These are phyloP conservation scores for Fusarium paranaense DNA, from an alignment of 2,329 filamentous ascomycete genomes.

Conservation along the genomic window DNA sequence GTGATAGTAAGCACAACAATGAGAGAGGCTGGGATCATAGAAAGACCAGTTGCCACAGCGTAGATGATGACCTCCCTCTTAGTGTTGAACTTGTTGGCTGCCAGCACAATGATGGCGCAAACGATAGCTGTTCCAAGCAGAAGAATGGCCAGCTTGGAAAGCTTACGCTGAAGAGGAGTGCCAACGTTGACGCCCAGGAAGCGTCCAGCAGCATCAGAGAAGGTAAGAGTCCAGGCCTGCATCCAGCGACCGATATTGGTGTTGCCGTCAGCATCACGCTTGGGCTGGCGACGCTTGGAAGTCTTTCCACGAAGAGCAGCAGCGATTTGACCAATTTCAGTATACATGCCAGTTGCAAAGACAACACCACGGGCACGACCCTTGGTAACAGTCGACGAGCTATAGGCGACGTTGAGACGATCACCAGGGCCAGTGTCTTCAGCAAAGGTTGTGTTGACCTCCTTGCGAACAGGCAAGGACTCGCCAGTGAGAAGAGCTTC, in stretches of 20 bases:
- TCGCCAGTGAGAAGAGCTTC: constrained; percentile 74
- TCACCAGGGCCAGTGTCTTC: constrained; percentile 64
- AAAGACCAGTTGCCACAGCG: constrained; percentile 59
- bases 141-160: constrained; percentile 74
- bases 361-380: constrained; percentile 71
- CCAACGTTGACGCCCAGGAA: constrained; percentile 77
- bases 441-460: constrained; percentile 56
- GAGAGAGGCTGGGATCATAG: constrained; percentile 64
- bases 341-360: constrained; percentile 70
- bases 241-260: constrained; percentile 47
- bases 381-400: constrained; percentile 71
- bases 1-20: constrained; percentile 68
- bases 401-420: constrained; percentile 71
- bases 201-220: constrained; percentile 67
- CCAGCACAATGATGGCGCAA: constrained; percentile 77
- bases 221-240: constrained; percentile 53
- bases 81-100: constrained; percentile 67
- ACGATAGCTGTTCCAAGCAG: constrained; percentile 75
- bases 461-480: constrained; percentile 69
- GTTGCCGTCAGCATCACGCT: constrained; percentile 59
- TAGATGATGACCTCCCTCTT: constrained; percentile 70
- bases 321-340: constrained; percentile 72
- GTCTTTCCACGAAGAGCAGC: constrained; percentile 55
- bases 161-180: constrained; percentile 75
- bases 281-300: constrained; percentile 49